Conservation (phyloP, 768 basidiomycete genomes). For the Krasilnikovozyma curviuscula region DNA sequence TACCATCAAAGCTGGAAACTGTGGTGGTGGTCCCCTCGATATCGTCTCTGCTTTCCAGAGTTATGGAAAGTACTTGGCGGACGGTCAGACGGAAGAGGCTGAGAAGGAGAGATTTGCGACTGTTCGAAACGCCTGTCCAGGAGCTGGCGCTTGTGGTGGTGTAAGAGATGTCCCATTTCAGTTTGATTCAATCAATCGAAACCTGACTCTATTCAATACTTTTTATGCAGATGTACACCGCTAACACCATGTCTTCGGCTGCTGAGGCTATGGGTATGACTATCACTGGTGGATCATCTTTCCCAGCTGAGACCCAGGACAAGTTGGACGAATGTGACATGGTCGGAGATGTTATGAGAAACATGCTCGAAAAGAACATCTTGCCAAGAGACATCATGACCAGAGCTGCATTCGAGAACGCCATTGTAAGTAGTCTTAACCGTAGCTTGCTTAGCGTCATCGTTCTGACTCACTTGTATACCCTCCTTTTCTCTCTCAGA, state of each 20-base stretch:
- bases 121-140: constrained; percentile 82
- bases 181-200: not conserved
- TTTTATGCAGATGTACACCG: constrained; percentile 68
- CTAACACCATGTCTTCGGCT: constrained; percentile 95
- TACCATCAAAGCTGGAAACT: constrained; percentile 78
- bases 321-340: constrained; percentile 67
- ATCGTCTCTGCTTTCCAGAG: constrained; percentile 95
- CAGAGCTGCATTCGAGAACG: constrained; percentile 86
- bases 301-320: constrained; percentile 78
- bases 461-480: constrained; percentile 1
- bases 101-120: constrained; percentile 45
- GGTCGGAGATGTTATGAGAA: constrained; percentile 63
- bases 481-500: constrained; percentile 32
- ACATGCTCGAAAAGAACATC: constrained; percentile 76
- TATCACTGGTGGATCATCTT: constrained; percentile 88
- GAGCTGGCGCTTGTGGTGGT: constrained; percentile 91
- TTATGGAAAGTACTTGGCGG: constrained; percentile 84
- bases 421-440: constrained; percentile 66
- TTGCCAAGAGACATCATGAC: constrained; percentile 94
- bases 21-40: constrained; percentile 58
- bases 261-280: constrained; percentile 92
- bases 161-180: constrained; percentile 34
- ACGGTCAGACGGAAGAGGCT: constrained; percentile 62
- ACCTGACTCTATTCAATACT: constrained; percentile 3
- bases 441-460: too few relatives aligned